Percentiles rank a stretch among this genome's conserved stretches.
phyloP scores from a whole-genome alignment of 371 early-diverging fungal species.

The Paraphysoderma sedebokerense region DNA sequence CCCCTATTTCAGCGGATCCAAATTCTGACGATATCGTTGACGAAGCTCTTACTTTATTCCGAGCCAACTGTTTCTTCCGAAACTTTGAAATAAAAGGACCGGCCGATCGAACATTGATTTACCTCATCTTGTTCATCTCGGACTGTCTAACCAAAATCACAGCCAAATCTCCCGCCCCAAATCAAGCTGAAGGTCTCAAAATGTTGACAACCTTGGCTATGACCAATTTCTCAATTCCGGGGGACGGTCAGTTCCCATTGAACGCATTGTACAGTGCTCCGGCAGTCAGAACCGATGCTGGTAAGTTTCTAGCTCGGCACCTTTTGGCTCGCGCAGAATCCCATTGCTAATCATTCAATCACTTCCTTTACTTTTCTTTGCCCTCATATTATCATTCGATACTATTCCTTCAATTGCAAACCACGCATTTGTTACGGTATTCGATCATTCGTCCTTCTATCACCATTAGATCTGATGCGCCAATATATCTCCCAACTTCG shows the following conservation, averaged over 20 bases:
- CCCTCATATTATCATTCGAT: background rate
- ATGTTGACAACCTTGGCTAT: conserved; percentile 65
- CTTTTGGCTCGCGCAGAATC: background rate
- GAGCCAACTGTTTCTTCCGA: conserved; percentile 90
- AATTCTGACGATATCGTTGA: conserved; percentile 73
- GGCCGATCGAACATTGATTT: conserved; percentile 85
- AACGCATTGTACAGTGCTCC: conserved; percentile 71
- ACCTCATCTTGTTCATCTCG: conserved; percentile 78
- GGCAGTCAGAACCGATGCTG: conserved; percentile 48
- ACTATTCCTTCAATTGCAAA: background rate
- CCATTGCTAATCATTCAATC: too few species aligned
- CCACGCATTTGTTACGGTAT: too few species aligned
- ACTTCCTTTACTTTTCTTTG: background rate
- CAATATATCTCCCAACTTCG: conserved; percentile 79
- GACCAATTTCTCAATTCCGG: conserved; percentile 77
- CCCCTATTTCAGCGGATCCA: conserved; percentile 27
- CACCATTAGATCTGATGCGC: conserved; percentile 46
- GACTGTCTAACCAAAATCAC: conserved; percentile 60
- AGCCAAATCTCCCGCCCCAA: conserved; percentile 36
- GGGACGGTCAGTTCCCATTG: conserved; percentile 81
- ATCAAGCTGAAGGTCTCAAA: conserved; percentile 52
- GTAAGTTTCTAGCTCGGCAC: conserved; percentile 15
- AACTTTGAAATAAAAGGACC: conserved; percentile 93
- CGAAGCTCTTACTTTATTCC: conserved; percentile 79
- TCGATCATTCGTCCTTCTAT: background rate